phyloP scores from a whole-genome alignment of 1,284 basidiomycete genomes.

The Trametes sp. region DNA sequence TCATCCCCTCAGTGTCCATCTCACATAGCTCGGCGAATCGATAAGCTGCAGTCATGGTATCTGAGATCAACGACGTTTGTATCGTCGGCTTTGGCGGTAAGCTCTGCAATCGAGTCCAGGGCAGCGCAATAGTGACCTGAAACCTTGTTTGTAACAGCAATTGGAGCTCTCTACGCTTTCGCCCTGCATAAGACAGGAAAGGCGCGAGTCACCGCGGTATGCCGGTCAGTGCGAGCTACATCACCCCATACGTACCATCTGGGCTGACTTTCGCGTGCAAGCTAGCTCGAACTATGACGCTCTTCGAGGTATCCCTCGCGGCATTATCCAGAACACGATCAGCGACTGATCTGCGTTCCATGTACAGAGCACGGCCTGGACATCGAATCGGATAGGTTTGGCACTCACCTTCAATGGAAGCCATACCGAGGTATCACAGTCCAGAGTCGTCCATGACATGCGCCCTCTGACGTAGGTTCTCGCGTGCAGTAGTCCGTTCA shows the following conservation, averaged over 20 bases:
- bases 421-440: conserved; percentile 42
- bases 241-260: no score
- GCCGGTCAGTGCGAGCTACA: conserved; percentile 35
- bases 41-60: conserved; percentile 11
- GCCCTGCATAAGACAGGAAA: conserved; percentile 38
- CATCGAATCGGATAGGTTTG: conserved; percentile 42
- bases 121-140: background rate
- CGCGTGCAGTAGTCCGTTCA: conserved; percentile 39
- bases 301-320: conserved; percentile 33
- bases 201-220: conserved; percentile 43
- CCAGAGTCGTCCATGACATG: background rate
- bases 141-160: conserved; percentile 31
- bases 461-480: conserved; percentile 5
- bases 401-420: conserved; percentile 39
- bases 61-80: conserved; percentile 28
- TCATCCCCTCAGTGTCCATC: no score
- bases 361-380: conserved; percentile 43
- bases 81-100: conserved; percentile 36
- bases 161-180: conserved; percentile 44
- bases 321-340: background rate
- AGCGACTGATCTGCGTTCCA: background rate
- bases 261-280: background rate
- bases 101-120: background rate
- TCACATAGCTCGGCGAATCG: no score
- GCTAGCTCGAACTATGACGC: conserved; percentile 43